A percentile compares a stretch with the other conserved stretches of the same genome.
Evolutionary conservation across 768 basidiomycete genomes (phyloP).

Genomic region (Russula compacta): DNA sequence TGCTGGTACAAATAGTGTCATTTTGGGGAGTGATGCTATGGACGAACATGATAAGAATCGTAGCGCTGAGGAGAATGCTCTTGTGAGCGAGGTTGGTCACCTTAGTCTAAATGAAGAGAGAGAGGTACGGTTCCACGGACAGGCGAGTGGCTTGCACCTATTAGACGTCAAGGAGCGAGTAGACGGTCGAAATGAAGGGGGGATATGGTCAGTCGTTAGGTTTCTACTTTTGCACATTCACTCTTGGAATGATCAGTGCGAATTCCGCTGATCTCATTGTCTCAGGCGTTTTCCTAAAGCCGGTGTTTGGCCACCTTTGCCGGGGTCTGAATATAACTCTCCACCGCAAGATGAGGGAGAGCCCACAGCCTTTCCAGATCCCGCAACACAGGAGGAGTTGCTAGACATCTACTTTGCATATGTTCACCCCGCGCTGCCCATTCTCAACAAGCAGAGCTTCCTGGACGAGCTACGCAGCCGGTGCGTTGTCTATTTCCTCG

Average conservation of each 20-base stretch:
- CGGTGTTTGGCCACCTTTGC: slow-evolving; percentile 76
- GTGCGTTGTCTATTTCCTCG: slow-evolving; percentile 24
- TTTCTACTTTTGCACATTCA: slow-evolving; percentile 5
- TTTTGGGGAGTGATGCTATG: slow-evolving; percentile 1
- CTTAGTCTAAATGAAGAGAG: slow-evolving; percentile 81
- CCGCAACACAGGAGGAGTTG: slow-evolving; percentile 53
- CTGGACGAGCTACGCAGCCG: slow-evolving; percentile 43
- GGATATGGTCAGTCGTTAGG: slow-evolving; percentile 49
- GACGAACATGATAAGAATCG: slow-evolving; percentile 21
- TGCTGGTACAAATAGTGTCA: slow-evolving; percentile 1
- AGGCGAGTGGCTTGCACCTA: slow-evolving; percentile 72
- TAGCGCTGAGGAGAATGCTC: slow-evolving; percentile 32
- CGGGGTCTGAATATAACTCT: slow-evolving; percentile 22
- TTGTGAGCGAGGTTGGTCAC: slow-evolving; percentile 73
- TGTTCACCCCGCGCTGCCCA: slow-evolving; percentile 71
- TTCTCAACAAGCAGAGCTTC: slow-evolving; percentile 65
- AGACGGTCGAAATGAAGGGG: slow-evolving; percentile 63
- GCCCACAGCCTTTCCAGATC: slow-evolving; percentile 43
- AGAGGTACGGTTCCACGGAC: slow-evolving; percentile 81
- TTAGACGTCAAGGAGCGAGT: slow-evolving; percentile 50
- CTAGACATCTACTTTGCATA: slow-evolving; percentile 72
- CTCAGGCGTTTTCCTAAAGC: slow-evolving; percentile 75
- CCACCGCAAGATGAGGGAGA: slow-evolving; percentile 31
- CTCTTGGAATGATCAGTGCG: slow-evolving; percentile 6
- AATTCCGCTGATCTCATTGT: slow-evolving; percentile 22